phyloP scores from a whole-genome alignment of 495 filamentous ascomycete genomes.

The Aspergillus panamensis region DNA sequence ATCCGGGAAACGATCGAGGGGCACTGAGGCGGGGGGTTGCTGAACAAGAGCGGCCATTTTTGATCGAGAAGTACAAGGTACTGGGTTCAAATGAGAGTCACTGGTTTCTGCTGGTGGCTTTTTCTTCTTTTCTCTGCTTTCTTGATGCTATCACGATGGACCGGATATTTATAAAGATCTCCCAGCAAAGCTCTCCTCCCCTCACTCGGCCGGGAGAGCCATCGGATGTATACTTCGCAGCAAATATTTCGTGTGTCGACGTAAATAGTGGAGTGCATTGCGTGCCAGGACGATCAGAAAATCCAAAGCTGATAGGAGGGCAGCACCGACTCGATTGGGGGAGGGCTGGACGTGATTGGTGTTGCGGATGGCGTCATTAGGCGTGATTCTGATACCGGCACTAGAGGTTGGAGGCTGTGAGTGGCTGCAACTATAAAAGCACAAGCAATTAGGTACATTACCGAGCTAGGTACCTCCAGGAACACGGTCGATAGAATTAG shows the following conservation, averaged over 20 bases:
- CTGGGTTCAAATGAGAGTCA: background rate
- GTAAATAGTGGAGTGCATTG: conserved; percentile 26
- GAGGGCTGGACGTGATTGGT: conserved; percentile 11
- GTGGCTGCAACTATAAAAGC: background rate
- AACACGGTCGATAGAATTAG: background rate
- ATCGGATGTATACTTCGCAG: background rate
- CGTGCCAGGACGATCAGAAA: conserved; percentile 17
- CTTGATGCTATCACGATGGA: background rate
- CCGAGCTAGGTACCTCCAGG: too few relatives aligned
- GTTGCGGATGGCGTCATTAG: conserved; percentile 14
- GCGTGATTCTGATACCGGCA: background rate
- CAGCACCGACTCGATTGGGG: background rate
- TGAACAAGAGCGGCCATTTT: conserved; percentile 41
- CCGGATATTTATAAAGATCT: conserved; percentile 11
- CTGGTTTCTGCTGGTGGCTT: background rate
- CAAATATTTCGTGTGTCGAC: conserved; percentile 3
- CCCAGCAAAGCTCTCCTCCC: background rate
- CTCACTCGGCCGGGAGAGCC: conserved; percentile 9
- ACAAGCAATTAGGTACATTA: background rate
- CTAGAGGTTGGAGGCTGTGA: background rate
- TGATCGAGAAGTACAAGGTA: background rate
- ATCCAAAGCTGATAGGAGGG: conserved; percentile 14
- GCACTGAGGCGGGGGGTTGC: conserved; percentile 26
- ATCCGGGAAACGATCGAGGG: conserved; percentile 49
- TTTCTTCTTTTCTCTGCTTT: background rate